phyloP scores from a whole-genome alignment of 2,329 filamentous ascomycete species.

The Paecilomyces fulvus region DNA sequence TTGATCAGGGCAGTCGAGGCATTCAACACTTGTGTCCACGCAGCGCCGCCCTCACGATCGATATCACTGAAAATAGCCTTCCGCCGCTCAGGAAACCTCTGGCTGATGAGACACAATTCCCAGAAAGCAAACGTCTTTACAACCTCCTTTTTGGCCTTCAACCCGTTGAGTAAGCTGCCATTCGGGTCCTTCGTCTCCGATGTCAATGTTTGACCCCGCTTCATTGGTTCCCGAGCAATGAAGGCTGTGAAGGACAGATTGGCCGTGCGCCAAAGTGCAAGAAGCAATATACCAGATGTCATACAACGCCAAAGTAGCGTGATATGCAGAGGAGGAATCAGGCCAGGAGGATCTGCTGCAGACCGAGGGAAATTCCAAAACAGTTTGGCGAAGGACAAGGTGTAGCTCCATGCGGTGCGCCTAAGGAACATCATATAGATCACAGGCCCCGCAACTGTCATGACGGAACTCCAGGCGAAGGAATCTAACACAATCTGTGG shows the following conservation, averaged over 20 bases:
- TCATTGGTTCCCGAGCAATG: constrained; percentile 70
- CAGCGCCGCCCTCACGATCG: constrained; percentile 67
- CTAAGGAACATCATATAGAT: constrained; percentile 59
- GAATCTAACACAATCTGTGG: constrained; percentile 23
- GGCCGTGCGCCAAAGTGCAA: constrained; percentile 65
- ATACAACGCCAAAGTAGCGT: constrained; percentile 50
- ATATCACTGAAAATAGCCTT: constrained; percentile 81
- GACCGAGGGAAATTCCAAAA: constrained; percentile 70
- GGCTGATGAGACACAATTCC: constrained; percentile 76
- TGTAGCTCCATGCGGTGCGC: constrained; percentile 57
- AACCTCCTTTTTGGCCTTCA: constrained; percentile 74
- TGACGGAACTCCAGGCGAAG: constrained; percentile 28
- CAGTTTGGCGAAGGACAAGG: constrained; percentile 60
- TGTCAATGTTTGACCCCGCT: constrained; percentile 76
- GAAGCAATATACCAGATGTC: constrained; percentile 57
- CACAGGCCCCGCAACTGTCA: constrained; percentile 41
- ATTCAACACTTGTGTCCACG: constrained; percentile 70
- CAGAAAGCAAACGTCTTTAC: constrained; percentile 80
- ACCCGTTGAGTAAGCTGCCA: constrained; percentile 72
- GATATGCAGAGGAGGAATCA: constrained; percentile 49
- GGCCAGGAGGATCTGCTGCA: constrained; percentile 49
- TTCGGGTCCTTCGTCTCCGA: constrained; percentile 84
- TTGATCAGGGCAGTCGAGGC: constrained; percentile 63
- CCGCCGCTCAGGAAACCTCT: constrained; percentile 64
- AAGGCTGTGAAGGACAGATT: constrained; percentile 74